Evolutionary conservation across 495 filamentous ascomycete species (phyloP), one percentile per base, ranked within the genome.

Genomic region (Podospora conica): DNA sequence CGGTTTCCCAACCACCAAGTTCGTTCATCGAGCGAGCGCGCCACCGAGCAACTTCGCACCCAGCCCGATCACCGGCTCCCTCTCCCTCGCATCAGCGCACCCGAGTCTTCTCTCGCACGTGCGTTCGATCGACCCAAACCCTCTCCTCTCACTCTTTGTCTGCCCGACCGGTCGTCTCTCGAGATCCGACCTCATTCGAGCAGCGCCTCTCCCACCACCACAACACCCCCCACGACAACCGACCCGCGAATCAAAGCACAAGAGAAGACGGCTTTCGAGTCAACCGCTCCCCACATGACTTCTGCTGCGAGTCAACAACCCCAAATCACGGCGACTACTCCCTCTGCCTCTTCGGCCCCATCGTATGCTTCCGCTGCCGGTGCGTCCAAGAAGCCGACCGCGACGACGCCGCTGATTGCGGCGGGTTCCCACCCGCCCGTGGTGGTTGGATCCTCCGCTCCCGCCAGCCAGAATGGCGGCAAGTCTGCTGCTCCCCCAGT

Each of bases 401-500:
- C 83, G 67, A 82, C 84, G 75, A 82, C 84, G 75, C 83, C 87
- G 67, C 84, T 88, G 78, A 86, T 88, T 79, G 89, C 88, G 82
- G 82, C 86, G 74, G 87, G 88, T 81, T 86, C 90, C 69, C 78
- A 79, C 60, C 78, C 80, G 64, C 80, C 84, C 68, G 83, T 87
- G 81, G 88, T 87, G 81, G 89, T 88, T 78, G 89, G 86, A 73
- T 87, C 86, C 67, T 82, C 88, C 71, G 83, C 85, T 64, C 71
- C 77, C 61, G 68, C 79, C 72, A 86, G 92, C 77, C 88, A 95
- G 66, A 79, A 86, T 96, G 92, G 88, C 76, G 92, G 88, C 76
- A 95, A 95, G 80, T 83, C 87, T 70, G 87, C 89, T 58, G 83
- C 85, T 71, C 88, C 90, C 81, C 85, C 90, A 74, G 85, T 94